Evolutionary conservation across 768 basidiomycete species (phyloP), one percentile per base, ranked within the genome.

Genomic region (Filobasidium floriforme): DNA sequence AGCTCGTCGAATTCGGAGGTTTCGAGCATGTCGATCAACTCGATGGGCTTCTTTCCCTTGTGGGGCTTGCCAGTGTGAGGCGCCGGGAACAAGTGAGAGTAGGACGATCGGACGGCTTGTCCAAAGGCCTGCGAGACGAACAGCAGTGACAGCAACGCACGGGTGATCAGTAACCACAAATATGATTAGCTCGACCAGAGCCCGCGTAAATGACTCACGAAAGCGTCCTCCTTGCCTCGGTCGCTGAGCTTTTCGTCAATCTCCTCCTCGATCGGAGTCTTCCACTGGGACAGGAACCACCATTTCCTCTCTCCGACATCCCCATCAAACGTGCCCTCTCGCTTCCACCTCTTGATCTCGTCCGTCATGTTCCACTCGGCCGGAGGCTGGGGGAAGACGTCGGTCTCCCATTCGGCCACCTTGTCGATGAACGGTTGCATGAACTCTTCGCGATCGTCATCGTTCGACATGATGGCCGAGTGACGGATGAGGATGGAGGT

Each of bases 361-460:
- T 70, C 60, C 55, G n/a, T 57, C 28, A 43, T 0, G 63, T 63
- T 15, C 1, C 57, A 62, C 37, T 67, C 63, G 4, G 57, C 63
- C 15, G 61, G 41, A 1, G 60, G 26, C 7, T 24, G 22, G 29
- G 65, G 65, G 59, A 26, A 66, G 32, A 61, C 65, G 28, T 66
- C 65, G 24, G 63, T 55, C 14, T 70, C 60, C 22, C 46, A 15
- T 22, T 14, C 46, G 46, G 60, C 60, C 41, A 81, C 71, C 69
- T 78, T 77, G 24, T 72, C 65, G 65, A 78, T 72, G 68, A 81
- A 80, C 0, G 80, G 80, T 26, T 72, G 40, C 76, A 81, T 80
- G 19, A 73, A 77, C 37, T 77, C 71, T 12, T 76, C 77, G 55
- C 57, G 79, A 55, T 81, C 80, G 63, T 81, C 80, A 66, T 79